Evolutionary conservation across 192 early-diverging fungal species (phyloP).

Genomic region (Helicostylum pulchrum): DNA sequence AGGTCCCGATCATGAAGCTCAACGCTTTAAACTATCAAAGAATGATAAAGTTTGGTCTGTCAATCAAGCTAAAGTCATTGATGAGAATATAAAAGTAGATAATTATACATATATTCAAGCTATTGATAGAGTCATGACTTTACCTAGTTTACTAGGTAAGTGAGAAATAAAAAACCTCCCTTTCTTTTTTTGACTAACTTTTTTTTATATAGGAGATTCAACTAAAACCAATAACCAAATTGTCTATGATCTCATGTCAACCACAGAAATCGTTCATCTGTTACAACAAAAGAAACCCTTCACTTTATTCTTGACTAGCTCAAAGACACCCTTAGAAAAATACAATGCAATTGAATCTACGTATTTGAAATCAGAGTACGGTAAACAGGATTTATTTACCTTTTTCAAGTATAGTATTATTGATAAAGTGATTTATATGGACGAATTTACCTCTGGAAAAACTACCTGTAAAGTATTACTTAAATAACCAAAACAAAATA

Average conservation of each 20-base stretch:
- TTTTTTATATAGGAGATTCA: background rate
- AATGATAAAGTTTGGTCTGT: constrained; percentile 4
- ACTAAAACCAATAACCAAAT: background rate
- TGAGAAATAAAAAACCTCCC: background rate
- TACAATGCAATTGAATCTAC: constrained; percentile 30
- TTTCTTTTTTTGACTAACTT: too few relatives aligned
- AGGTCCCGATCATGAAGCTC: constrained; percentile 1
- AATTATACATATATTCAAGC: constrained; percentile 48
- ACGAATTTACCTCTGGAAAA: constrained; percentile 28
- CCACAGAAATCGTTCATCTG: background rate
- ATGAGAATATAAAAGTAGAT: constrained; percentile 41
- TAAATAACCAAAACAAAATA: too few relatives aligned
- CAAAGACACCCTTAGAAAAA: constrained; percentile 6
- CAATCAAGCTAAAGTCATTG: constrained; percentile 22
- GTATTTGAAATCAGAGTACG: constrained; percentile 37
- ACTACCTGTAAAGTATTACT: background rate
- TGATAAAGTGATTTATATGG: constrained; percentile 32
- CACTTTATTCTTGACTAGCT: background rate
- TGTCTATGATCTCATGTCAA: background rate
- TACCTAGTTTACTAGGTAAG: constrained; percentile 40
- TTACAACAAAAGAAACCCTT: background rate
- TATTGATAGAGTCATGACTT: constrained; percentile 34
- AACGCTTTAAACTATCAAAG: constrained; percentile 20
- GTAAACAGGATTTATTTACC: constrained; percentile 36
- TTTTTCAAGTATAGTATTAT: constrained; percentile 41